These are phyloP conservation scores for Hanseniaspora clermontiae DNA, from an alignment of 805 yeast genomes.

Conservation along the genomic window DNA sequence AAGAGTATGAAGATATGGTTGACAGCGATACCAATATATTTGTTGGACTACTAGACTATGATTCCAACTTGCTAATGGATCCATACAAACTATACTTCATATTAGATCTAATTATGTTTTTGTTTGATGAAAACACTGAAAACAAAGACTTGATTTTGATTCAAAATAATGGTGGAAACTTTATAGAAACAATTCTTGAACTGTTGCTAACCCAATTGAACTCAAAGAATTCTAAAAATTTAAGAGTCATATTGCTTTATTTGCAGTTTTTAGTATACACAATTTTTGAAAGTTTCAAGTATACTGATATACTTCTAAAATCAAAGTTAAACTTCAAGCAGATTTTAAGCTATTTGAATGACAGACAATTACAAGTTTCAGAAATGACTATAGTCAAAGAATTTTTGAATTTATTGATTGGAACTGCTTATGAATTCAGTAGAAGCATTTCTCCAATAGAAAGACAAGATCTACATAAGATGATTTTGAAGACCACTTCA, in stretches of 20 bases:
- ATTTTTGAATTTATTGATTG: slow-evolving; percentile 56
- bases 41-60: slow-evolving; percentile 60
- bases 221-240: slow-evolving; percentile 36
- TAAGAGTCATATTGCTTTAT: slow-evolving; percentile 67
- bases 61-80: slow-evolving; percentile 56
- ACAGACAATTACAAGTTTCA: slow-evolving; percentile 29
- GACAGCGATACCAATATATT: slow-evolving; percentile 39
- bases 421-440: slow-evolving; percentile 75
- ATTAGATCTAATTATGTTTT: slow-evolving; percentile 45
- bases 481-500: slow-evolving; percentile 64
- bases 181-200: slow-evolving; percentile 68
- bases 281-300: slow-evolving; percentile 64
- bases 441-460: slow-evolving; percentile 40
- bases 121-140: slow-evolving; percentile 39
- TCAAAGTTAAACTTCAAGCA: slow-evolving; percentile 58
- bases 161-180: slow-evolving; percentile 52
- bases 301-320: slow-evolving; percentile 60
- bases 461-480: slow-evolving; percentile 45
- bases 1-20: slow-evolving; percentile 24
- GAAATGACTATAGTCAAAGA: slow-evolving; percentile 55
- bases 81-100: slow-evolving; percentile 87
- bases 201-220: slow-evolving; percentile 53
- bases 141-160: slow-evolving; percentile 35
- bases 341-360: slow-evolving; percentile 51
- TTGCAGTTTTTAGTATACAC: slow-evolving; percentile 60